Percentiles rank a stretch among this genome's conserved stretches.
These are phyloP conservation scores for Alternaria brassicae DNA, from an alignment of 2,329 filamentous ascomycete genomes.

Conservation along the genomic window DNA sequence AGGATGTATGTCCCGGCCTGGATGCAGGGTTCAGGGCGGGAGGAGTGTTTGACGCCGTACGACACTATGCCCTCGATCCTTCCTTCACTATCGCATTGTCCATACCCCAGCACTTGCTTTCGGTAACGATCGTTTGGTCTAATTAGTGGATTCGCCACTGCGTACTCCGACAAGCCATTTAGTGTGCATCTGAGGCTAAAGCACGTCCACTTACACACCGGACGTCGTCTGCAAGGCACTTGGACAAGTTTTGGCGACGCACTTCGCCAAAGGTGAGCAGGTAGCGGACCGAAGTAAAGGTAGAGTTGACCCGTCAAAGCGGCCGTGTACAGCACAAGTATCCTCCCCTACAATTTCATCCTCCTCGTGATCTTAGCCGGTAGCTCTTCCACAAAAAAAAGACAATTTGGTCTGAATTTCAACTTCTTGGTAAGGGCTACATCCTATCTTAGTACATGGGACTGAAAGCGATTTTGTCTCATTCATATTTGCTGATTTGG, in stretches of 20 bases:
- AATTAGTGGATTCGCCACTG: slow-evolving; percentile 25
- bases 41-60: slow-evolving; percentile 45
- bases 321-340: slow-evolving; percentile 25
- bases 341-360: slow-evolving; percentile 18
- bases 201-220: slow-evolving; percentile 39
- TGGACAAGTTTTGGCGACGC: slow-evolving; percentile 42
- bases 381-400: background rate
- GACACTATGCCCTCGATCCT: slow-evolving; percentile 45
- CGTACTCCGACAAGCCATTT: slow-evolving; percentile 32
- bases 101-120: slow-evolving; percentile 27
- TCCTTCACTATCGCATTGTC: slow-evolving; percentile 33
- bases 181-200: slow-evolving; percentile 37
- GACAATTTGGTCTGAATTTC: background rate
- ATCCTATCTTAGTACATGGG: background rate
- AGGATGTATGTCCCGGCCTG: slow-evolving; percentile 17
- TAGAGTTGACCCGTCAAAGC: slow-evolving; percentile 25
- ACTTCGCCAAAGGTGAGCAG: slow-evolving; percentile 33
- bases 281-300: slow-evolving; percentile 31
- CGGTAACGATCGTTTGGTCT: slow-evolving; percentile 29
- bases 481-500: slow-evolving; percentile 29
- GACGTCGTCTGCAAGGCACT: slow-evolving; percentile 39
- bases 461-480: background rate
- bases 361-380: slow-evolving; percentile 3
- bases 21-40: slow-evolving; percentile 40
- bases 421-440: background rate